Conservation (phyloP, 2,329 filamentous ascomycete species). For the Cladosporium oxysporum region DNA sequence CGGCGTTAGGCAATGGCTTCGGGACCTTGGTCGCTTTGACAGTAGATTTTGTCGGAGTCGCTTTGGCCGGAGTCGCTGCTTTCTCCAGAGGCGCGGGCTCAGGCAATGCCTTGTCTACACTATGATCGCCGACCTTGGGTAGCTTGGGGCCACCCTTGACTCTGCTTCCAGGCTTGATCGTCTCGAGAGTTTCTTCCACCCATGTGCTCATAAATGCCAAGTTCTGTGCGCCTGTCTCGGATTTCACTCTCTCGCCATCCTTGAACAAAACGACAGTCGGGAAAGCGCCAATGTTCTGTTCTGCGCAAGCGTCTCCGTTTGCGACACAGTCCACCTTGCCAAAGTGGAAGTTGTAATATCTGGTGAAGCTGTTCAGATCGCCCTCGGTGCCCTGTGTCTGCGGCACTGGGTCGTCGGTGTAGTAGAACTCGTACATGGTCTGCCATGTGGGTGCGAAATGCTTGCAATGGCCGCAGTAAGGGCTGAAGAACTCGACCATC, state of each 20-base stretch:
- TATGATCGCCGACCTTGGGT: constrained; percentile 67
- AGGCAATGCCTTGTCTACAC: constrained; percentile 45
- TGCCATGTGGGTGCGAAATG: constrained; percentile 82
- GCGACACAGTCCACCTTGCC: constrained; percentile 83
- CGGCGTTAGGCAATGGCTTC: constrained; percentile 66
- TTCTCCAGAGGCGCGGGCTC: constrained; percentile 28
- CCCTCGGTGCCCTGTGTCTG: constrained; percentile 51
- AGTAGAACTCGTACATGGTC: constrained; percentile 93
- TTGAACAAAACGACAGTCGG: constrained; percentile 81
- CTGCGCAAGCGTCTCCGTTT: constrained; percentile 73
- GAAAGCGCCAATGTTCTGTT: constrained; percentile 67
- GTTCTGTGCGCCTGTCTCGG: constrained; percentile 65
- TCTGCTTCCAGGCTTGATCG: constrained; percentile 77
- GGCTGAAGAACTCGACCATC: constrained; percentile 57
- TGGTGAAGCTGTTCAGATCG: constrained; percentile 68
- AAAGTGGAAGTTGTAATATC: constrained; percentile 89
- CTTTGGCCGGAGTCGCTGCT: constrained; percentile 29
- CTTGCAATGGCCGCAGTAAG: constrained; percentile 68
- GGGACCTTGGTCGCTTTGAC: constrained; percentile 51
- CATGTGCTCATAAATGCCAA: constrained; percentile 67
- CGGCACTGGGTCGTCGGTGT: constrained; percentile 74
- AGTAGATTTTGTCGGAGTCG: constrained; percentile 44
- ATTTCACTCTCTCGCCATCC: constrained; percentile 68
- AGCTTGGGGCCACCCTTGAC: constrained; percentile 66
- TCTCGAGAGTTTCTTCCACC: constrained; percentile 76